phyloP scores from a whole-genome alignment of 129 eudicot species.

The Arctium lappa region DNA sequence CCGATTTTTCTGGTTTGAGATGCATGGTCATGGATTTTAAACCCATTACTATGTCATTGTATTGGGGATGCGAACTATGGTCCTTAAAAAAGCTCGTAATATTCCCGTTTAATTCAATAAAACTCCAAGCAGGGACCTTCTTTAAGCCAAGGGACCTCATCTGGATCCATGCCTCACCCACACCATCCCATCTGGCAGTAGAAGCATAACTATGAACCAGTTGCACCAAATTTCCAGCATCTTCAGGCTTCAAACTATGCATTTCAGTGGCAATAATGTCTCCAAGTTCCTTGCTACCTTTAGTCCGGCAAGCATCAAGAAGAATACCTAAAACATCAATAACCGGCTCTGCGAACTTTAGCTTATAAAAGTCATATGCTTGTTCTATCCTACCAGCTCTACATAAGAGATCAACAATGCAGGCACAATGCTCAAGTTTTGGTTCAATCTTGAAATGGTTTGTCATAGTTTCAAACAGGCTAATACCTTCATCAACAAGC shows the following conservation, averaged over 20 bases:
- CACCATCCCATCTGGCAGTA: conserved; percentile 74
- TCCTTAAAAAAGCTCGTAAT: conserved; percentile 62
- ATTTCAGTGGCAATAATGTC: conserved; percentile 54
- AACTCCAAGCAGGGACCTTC: conserved; percentile 95
- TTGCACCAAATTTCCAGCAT: conserved; percentile 78
- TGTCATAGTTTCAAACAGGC: conserved; percentile 58
- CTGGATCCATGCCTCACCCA: conserved; percentile 73
- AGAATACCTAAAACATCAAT: conserved; percentile 81
- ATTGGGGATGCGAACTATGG: conserved; percentile 62
- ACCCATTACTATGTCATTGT: conserved; percentile 44
- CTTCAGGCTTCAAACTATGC: conserved; percentile 41
- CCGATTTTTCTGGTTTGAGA: conserved; percentile 12
- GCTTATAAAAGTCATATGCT: conserved; percentile 58
- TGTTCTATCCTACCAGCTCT: conserved; percentile 74
- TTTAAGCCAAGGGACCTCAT: conserved; percentile 83
- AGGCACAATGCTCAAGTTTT: conserved; percentile 76
- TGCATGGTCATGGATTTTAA: conserved; percentile 41
- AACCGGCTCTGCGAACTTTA: conserved; percentile 49
- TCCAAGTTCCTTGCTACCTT: conserved; percentile 49
- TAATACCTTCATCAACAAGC: conserved; percentile 67
- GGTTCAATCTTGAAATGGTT: conserved; percentile 53
- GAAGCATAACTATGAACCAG: conserved; percentile 82
- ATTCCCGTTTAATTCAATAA: conserved; percentile 66
- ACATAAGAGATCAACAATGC: conserved; percentile 87
- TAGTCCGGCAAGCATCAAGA: conserved; percentile 73